Base-by-base conservation (phyloP, 1,284 basidiomycete genomes). In the Malassezia brasiliensis region DNA sequence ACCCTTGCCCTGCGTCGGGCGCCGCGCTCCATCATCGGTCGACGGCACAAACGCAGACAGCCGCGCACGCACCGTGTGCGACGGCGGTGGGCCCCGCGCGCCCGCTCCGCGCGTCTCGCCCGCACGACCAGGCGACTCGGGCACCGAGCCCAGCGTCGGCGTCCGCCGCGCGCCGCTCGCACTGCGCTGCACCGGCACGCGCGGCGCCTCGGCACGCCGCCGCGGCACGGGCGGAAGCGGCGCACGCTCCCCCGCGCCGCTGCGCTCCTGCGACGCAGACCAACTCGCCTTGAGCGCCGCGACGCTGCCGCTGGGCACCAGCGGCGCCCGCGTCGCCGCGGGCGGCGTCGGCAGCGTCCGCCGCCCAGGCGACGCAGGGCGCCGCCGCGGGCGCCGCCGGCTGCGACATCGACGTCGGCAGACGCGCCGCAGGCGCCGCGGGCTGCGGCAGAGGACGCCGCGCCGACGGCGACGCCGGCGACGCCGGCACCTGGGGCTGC, bases 341-440 rank as follows among this genome's bases (percentile, higher is more conserved):
- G 53, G 53, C 34, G 53, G 53, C 36, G 36, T 45, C 32, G 53
- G 53, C 28, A 56, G 47, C 11, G 20, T 35, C 34, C 53, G 53
- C 11, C 40, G 36, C 38, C 30, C 36, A 20, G 48, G 53, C 25
- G 25, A 28, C 25, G 25, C 4, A 7, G 25, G 25, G 25, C n/a
- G n/a, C n/a, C n/a, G n/a, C 31, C 37, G 34, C 22, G 36, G 44
- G 46, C 28, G 48, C 12, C 22, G 47, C 12, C 22, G 47, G 34
- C 11, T 34, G 52, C 31, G 45, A 31, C 22, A 36, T 34, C 38
- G 44, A 36, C 25, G 25, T 7, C 4, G 25, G 25, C 25, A 28
- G 25, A 28, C 25, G 25, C 25, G 25, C 25, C 25, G 25, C 7
- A 7, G 25, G 25, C 25, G 25, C 25, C 25, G 25, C 7, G 25